These are phyloP conservation scores for Lichtheimia ornata DNA, from an alignment of 371 early-diverging fungal species.

Conservation along the genomic window DNA sequence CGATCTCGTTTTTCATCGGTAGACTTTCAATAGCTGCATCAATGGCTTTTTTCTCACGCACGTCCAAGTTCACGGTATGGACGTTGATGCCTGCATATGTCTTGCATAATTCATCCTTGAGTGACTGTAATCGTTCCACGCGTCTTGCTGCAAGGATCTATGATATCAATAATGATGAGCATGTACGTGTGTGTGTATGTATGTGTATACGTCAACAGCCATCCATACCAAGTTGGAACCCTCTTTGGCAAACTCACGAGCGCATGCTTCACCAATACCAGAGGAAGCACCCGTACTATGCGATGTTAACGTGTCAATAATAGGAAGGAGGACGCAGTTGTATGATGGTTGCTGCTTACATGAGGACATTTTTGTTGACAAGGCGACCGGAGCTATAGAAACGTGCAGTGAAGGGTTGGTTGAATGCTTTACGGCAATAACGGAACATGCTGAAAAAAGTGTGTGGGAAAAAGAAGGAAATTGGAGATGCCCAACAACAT, in stretches of 20 bases:
- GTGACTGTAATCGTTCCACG: slow-evolving; percentile 58
- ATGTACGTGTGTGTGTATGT: no score
- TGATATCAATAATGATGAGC: background rate
- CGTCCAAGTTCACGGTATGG: slow-evolving; percentile 70
- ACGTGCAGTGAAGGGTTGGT: background rate
- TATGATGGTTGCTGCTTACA: slow-evolving; percentile 5
- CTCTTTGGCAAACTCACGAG: slow-evolving; percentile 80
- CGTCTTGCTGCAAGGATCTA: slow-evolving; percentile 82
- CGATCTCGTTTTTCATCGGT: slow-evolving; percentile 48
- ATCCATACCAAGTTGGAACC: slow-evolving; percentile 71
- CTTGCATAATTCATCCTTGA: slow-evolving; percentile 54
- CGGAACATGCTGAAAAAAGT: slow-evolving; percentile 2
- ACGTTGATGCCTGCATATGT: slow-evolving; percentile 55
- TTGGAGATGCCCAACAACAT: background rate
- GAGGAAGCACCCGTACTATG: slow-evolving; percentile 85
- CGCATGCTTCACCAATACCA: slow-evolving; percentile 88
- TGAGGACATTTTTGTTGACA: slow-evolving; percentile 17
- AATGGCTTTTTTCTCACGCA: slow-evolving; percentile 62
- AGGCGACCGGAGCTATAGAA: slow-evolving; percentile 11
- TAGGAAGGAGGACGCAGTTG: background rate
- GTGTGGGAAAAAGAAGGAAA: slow-evolving; percentile 7
- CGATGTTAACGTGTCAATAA: background rate
- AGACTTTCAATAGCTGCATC: slow-evolving; percentile 52
- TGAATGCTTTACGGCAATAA: background rate
- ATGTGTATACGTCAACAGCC: background rate